Percentiles rank a stretch among this genome's conserved stretches.
Conservation (phyloP, 106 monocot genomes). For the Platanthera guangdongensis region DNA sequence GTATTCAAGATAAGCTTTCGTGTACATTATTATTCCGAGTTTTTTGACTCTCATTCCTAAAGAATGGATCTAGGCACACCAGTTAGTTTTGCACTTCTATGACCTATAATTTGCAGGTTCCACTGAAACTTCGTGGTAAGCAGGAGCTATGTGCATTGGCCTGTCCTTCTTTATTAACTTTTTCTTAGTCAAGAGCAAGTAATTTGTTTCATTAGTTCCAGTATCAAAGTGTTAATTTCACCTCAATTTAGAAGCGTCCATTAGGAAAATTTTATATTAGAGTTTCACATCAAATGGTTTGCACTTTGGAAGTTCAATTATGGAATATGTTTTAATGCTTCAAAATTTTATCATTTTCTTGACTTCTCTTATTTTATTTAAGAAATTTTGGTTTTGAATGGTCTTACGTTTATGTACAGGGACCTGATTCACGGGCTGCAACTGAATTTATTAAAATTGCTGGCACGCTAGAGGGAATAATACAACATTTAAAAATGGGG, state of each 20-base stretch:
- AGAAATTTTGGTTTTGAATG: not conserved
- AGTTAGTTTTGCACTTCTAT: too few relatives aligned
- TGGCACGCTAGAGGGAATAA: conserved; percentile 65
- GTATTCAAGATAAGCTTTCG: too few relatives aligned
- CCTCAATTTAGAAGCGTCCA: not conserved
- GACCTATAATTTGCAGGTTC: too few relatives aligned
- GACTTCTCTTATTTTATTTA: not conserved
- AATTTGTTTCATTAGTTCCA: not conserved
- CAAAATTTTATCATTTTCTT: not conserved
- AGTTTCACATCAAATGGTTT: not conserved
- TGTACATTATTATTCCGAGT: too few relatives aligned
- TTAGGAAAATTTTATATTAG: not conserved
- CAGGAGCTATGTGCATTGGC: not conserved
- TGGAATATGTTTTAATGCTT: not conserved
- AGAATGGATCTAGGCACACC: too few relatives aligned
- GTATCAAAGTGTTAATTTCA: not conserved
- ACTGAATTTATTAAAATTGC: conserved; percentile 62
- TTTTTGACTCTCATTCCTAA: too few relatives aligned
- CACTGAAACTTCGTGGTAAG: not conserved
- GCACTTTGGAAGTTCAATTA: not conserved
- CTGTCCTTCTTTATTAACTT: not conserved
- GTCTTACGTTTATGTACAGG: conserved; percentile 36
- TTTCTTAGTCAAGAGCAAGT: not conserved
- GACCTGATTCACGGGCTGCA: conserved; percentile 78
- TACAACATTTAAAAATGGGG: conserved; percentile 54